These are phyloP conservation scores for Penicillium expansum DNA, from an alignment of 2,329 filamentous ascomycete species.

Conservation along the genomic window DNA sequence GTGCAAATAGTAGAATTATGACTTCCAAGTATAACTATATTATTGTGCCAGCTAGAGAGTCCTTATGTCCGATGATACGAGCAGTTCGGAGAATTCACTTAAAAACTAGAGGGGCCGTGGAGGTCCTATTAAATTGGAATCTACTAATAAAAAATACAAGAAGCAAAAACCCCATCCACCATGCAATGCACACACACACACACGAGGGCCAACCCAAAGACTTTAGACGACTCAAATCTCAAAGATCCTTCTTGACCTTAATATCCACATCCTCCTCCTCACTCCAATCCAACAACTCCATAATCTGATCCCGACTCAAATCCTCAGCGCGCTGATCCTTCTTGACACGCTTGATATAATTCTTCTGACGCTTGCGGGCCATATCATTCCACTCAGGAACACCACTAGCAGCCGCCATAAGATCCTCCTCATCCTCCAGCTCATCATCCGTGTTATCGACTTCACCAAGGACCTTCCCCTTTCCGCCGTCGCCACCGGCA, in stretches of 20 bases:
- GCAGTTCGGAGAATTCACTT: neutral
- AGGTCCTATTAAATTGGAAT: constrained; percentile 1
- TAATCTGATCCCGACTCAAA: constrained; percentile 71
- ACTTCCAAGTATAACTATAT: neutral
- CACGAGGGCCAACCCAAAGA: neutral
- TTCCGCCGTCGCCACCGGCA: constrained; percentile 50
- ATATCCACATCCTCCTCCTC: constrained; percentile 32
- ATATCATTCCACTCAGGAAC: constrained; percentile 65
- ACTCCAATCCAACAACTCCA: constrained; percentile 64
- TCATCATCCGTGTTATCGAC: constrained; percentile 45
- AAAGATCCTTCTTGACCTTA: constrained; percentile 25
- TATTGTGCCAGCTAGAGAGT: neutral
- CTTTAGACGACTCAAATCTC: neutral
- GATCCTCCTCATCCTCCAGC: constrained; percentile 41
- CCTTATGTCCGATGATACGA: neutral
- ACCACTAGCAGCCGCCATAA: constrained; percentile 45
- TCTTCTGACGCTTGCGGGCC: constrained; percentile 66
- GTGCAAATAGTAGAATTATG: constrained; percentile 3
- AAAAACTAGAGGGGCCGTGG: neutral
- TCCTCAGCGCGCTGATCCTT: constrained; percentile 63
- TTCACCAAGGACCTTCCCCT: constrained; percentile 46
- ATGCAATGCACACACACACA: constrained; percentile 6
- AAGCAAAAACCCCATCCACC: constrained; percentile 1
- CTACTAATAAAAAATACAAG: constrained; percentile 5
- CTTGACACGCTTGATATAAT: constrained; percentile 63